Base-by-base conservation (phyloP, 2,329 filamentous ascomycete genomes). In the Colletotrichum sp. region DNA sequence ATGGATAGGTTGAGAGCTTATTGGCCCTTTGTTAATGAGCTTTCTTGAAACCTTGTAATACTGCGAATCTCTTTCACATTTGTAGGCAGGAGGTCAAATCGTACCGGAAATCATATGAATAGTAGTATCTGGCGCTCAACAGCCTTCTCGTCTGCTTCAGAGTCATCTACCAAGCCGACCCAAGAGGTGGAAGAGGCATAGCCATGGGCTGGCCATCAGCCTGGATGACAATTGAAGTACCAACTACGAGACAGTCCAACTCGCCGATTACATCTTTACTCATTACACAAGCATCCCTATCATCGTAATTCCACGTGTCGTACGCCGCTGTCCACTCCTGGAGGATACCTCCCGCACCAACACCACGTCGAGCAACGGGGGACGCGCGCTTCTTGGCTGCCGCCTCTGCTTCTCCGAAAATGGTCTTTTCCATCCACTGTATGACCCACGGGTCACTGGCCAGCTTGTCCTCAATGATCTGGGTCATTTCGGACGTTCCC, bases 51-150 rank as follows among this genome's bases (percentile, higher is more conserved):
- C 8, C 16, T 10, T 10, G 39, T n/a, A n/a, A 49, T 49, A 44
- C 3, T 7, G 9, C 3, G 39, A n/a, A 49, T 12, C 9, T 49
- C 39, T 44, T 44, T 0, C 18, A n/a, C 1, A 44, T 12, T 12
- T 44, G 16, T 44, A 10, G 16, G 5, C 5, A 5, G 39, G 2
- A 5, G 16, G 5, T 44, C 9, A 1, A 6, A 3, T 44, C 18
- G 18, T n/a, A 44, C 2, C 18, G 18, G 39, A 44, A 0, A n/a
- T 1, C 1, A n/a, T 6, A 49, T 49, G 0, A 12, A 44, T 8
- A 12, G 1, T 49, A 10, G 18, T 49, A 49, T 49, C 9, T n/a
- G 5, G 39, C 18, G 18, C 39, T n/a, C 9, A 0, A 49, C 9
- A 6, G 3, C 39, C 39, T 49, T n/a, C 3, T 49, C 39, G 18